phyloP scores from a whole-genome alignment of 2,329 filamentous ascomycete genomes.

The Mycosphaerelloides madeirae region DNA sequence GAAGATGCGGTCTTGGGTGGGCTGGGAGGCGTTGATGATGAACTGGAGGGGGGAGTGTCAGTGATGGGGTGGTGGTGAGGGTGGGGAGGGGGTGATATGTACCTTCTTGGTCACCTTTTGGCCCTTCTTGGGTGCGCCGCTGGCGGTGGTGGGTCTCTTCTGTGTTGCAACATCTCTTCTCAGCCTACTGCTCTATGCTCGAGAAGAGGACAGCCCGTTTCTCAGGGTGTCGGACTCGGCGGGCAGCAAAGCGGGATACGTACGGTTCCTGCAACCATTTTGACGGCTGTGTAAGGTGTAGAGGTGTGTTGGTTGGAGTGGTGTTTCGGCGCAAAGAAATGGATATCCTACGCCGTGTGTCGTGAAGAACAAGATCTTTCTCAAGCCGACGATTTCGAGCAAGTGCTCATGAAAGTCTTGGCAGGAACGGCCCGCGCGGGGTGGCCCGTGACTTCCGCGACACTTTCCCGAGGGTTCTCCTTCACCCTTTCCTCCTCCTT shows the following conservation, averaged over 20 bases:
- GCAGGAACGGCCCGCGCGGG: not conserved
- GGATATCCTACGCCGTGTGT: conserved; percentile 72
- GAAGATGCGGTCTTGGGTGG: conserved; percentile 99
- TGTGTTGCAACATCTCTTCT: conserved; percentile 37
- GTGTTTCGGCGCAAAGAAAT: conserved; percentile 68
- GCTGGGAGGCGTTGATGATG: conserved; percentile 99
- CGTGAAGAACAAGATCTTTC: not conserved
- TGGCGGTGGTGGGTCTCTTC: conserved; percentile 52
- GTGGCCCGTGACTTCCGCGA: no score
- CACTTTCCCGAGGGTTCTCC: no score
- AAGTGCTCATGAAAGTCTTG: conserved; percentile 1
- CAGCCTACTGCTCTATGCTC: conserved; percentile 80
- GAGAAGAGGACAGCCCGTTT: conserved; percentile 16
- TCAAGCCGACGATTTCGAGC: not conserved
- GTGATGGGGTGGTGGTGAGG: not conserved
- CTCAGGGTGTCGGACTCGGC: conserved; percentile 46
- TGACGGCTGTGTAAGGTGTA: conserved; percentile 40
- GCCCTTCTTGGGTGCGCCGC: conserved; percentile 41
- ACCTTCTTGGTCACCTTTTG: conserved; percentile 85
- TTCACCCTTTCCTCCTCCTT: not conserved
- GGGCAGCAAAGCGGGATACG: conserved; percentile 96
- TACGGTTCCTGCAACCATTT: conserved; percentile 89
- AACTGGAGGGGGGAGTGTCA: conserved; percentile 56
- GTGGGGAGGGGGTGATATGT: conserved; percentile 26
- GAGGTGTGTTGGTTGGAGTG: conserved; percentile 17